Percentiles rank a stretch among this genome's conserved stretches.
Conservation (phyloP, 2,329 filamentous ascomycete genomes). For the Calycina herbarum region DNA sequence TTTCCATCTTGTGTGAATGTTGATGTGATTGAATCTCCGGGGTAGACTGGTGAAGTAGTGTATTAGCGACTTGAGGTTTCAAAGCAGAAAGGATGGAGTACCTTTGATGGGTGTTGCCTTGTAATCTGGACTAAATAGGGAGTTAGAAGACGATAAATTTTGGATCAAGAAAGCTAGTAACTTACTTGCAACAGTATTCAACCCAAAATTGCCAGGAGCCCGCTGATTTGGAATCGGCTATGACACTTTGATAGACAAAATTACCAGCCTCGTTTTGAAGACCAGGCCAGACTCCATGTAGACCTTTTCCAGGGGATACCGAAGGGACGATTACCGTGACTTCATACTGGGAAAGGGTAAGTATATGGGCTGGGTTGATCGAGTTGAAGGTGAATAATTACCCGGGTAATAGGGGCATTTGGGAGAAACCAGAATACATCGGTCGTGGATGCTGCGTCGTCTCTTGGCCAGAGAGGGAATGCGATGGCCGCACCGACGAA, state of each 20-base stretch:
- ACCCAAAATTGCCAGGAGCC: slow-evolving; percentile 29
- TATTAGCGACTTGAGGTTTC: neutral
- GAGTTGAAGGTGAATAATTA: slow-evolving; percentile 11
- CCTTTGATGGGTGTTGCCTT: slow-evolving; percentile 20
- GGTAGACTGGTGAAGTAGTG: slow-evolving; percentile 20
- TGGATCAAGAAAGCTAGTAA: no score
- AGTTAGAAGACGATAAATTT: slow-evolving; percentile 2
- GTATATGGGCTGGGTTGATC: neutral
- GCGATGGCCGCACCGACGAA: slow-evolving; percentile 5
- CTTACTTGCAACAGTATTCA: slow-evolving; percentile 31
- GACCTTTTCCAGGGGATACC: slow-evolving; percentile 20
- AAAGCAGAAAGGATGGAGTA: neutral
- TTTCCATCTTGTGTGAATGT: slow-evolving; percentile 21
- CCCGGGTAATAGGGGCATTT: slow-evolving; percentile 22
- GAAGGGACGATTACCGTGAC: slow-evolving; percentile 25
- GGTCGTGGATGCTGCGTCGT: neutral
- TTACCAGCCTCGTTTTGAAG: slow-evolving; percentile 20
- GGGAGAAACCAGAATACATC: slow-evolving; percentile 23
- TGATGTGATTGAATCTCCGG: slow-evolving; percentile 27
- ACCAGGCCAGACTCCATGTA: slow-evolving; percentile 24
- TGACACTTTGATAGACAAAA: slow-evolving; percentile 26
- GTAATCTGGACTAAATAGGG: slow-evolving; percentile 21
- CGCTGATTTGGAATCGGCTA: slow-evolving; percentile 24
- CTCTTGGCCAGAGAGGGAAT: slow-evolving; percentile 9
- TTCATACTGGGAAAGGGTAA: slow-evolving; percentile 19